Evolutionary conservation across 1,284 basidiomycete species (phyloP).

Genomic region (Apiotrichum gracile): DNA sequence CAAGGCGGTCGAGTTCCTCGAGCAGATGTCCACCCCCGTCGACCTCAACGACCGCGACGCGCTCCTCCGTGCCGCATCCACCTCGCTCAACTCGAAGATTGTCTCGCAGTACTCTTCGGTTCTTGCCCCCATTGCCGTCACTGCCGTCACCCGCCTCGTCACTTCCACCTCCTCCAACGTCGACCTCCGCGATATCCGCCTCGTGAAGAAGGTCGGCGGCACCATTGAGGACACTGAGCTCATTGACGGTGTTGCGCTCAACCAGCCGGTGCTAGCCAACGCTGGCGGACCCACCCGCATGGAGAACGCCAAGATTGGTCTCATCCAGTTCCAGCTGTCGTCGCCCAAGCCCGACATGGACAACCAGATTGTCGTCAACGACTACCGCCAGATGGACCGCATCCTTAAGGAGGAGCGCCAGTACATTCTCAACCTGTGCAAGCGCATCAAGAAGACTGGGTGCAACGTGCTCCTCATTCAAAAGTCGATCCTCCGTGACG

Average conservation of each 20-base stretch:
- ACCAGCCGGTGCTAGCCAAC: conserved; percentile 85
- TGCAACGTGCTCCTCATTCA: conserved; percentile 99
- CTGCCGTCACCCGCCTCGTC: conserved; percentile 85
- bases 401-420: conserved; percentile 98
- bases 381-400: conserved; percentile 99
- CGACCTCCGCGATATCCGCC: conserved; percentile 89
- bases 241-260: conserved; percentile 90
- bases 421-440: conserved; percentile 96
- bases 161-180: conserved; percentile 85
- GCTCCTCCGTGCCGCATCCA: conserved; percentile 87
- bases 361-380: conserved; percentile 98
- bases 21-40: conserved; percentile 87
- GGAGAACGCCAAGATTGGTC: conserved; percentile 97
- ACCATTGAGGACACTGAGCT: conserved; percentile 99
- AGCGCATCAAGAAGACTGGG: conserved; percentile 98
- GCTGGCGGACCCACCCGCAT: conserved; percentile 91
- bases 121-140: conserved; percentile 93
- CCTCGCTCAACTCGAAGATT: conserved; percentile 97
- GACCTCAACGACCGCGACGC: conserved; percentile 83
- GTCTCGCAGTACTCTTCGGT: conserved; percentile 98
- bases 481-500: conserved; percentile 98
- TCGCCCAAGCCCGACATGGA: conserved; percentile 99
- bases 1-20: conserved; percentile 91
- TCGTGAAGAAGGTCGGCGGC: conserved; percentile 98
- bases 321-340: conserved; percentile 97